Base-by-base conservation (phyloP, 2,329 filamentous ascomycete species). In the Trichoderma semiorbis region DNA sequence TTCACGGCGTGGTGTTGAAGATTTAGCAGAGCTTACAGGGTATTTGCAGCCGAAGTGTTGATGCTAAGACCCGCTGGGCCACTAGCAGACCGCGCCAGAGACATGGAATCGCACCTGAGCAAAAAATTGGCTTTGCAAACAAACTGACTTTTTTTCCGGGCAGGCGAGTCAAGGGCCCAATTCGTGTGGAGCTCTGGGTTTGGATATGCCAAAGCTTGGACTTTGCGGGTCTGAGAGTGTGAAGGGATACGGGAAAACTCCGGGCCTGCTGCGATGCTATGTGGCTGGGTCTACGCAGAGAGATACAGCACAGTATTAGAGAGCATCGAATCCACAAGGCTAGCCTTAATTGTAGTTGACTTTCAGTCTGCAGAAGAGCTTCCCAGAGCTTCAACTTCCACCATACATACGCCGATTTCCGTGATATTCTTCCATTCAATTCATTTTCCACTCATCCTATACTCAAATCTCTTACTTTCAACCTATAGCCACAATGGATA, bases 41-140 rank as follows among this genome's bases (percentile, higher is more conserved):
- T 73, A 85, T 90, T 90, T 74, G 89, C 89, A 72, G 87, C 83
- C 74, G 85, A 86, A 21, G 88, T 90, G 81, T 91, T 91, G 81
- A 91, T 90, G 77, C 86, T 89, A 74, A 91, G 84, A 78, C 87
- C 88, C 74, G 84, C 86, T 73, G 88, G 88, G 77, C 86, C 88
- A 79, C 88, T 89, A 72, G 86, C 85, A 76, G 88, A 90, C 79
- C 88, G 85, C 72, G 84, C 84, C 78, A 87, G 80, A 78, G 85
- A 84, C 85, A 87, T 62, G 7, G 32, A 36, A 39, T 87, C 70
- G 74, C 77, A 74, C 72, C 71, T 74, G 63, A 61, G 50, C 61
- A 74, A 73, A 67, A 66, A 69, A 57, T 67, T 69, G 69, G 68
- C 72, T 65, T n/a, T 7, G 14, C 21, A 43, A 30, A 26, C 30